phyloP scores from a whole-genome alignment of 306 rosid genomes.

The Vachellia collinsii region DNA sequence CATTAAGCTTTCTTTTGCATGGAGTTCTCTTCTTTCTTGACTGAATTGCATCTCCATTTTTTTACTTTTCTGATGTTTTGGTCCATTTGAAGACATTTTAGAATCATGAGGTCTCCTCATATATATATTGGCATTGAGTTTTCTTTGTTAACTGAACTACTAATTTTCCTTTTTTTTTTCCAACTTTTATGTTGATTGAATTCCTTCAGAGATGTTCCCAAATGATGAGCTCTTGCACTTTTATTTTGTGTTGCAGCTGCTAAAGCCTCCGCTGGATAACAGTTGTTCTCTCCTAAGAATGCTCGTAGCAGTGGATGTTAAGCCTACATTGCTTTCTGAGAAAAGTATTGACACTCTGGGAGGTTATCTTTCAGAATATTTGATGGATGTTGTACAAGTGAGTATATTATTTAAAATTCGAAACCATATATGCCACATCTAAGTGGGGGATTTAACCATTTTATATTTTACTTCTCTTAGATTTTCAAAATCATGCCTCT shows the following conservation, averaged over 20 bases:
- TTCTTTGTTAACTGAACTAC: neutral
- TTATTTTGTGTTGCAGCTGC: slow-evolving; percentile 44
- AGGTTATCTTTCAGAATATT: slow-evolving; percentile 57
- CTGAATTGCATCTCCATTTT: neutral
- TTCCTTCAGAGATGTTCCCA: slow-evolving; percentile 13
- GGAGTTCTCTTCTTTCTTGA: neutral
- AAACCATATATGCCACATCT: slow-evolving; percentile 9
- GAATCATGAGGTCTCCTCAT: neutral
- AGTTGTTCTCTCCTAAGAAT: slow-evolving; percentile 70
- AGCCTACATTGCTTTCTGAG: slow-evolving; percentile 61
- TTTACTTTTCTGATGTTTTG: neutral
- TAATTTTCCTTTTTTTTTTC: neutral
- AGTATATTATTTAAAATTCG: slow-evolving; percentile 37
- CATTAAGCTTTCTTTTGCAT: neutral
- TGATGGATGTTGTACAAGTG: slow-evolving; percentile 63
- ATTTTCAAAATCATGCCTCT: neutral
- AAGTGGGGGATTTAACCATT: slow-evolving; percentile 14
- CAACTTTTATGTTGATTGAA: slow-evolving; percentile 6
- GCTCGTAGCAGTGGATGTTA: slow-evolving; percentile 59
- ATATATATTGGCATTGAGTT: neutral
- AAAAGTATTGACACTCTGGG: slow-evolving; percentile 55
- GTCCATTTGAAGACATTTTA: neutral
- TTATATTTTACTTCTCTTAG: slow-evolving; percentile 1
- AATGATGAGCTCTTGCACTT: slow-evolving; percentile 31
- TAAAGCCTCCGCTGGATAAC: slow-evolving; percentile 67